These are phyloP conservation scores for Vigna nakashimae DNA, from an alignment of 306 rosid genomes.

Conservation along the genomic window DNA sequence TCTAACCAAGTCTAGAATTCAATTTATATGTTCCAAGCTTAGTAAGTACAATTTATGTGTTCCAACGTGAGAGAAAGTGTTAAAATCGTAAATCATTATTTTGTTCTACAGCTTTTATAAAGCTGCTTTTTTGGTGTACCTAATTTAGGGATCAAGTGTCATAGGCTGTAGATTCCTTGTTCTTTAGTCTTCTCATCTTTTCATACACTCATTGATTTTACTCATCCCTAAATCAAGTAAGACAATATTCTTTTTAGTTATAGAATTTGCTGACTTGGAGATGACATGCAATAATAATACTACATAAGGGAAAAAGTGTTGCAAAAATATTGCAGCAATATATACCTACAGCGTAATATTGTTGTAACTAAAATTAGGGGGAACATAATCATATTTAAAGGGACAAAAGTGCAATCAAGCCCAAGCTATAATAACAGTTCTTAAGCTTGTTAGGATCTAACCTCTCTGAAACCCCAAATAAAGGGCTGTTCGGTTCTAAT, in stretches of 20 bases:
- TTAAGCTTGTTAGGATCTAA: constrained; percentile 67
- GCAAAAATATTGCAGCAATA: constrained; percentile 31
- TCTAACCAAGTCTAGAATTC: too few relatives aligned
- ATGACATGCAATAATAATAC: constrained; percentile 2
- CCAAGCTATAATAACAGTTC: constrained; percentile 35
- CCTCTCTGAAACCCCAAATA: constrained; percentile 90
- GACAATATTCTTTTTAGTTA: neutral
- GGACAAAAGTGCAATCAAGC: constrained; percentile 28
- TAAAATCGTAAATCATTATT: too few relatives aligned
- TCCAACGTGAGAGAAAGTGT: too few relatives aligned
- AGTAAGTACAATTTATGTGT: too few relatives aligned
- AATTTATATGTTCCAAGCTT: too few relatives aligned
- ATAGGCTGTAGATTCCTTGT: too few relatives aligned
- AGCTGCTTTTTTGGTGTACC: too few relatives aligned
- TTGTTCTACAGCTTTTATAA: too few relatives aligned
- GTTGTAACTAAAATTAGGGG: constrained; percentile 29
- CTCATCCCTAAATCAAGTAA: too few relatives aligned
- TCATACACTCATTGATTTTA: too few relatives aligned
- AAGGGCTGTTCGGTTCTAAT: constrained; percentile 97
- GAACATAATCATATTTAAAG: constrained; percentile 14
- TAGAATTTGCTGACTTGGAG: constrained; percentile 32
- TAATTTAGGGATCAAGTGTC: too few relatives aligned
- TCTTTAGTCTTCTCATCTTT: too few relatives aligned
- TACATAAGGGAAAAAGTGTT: neutral
- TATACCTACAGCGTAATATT: constrained; percentile 18